phyloP scores from a whole-genome alignment of 176 grass and related monocot genomes.

The Rhynchospora tenuis region DNA sequence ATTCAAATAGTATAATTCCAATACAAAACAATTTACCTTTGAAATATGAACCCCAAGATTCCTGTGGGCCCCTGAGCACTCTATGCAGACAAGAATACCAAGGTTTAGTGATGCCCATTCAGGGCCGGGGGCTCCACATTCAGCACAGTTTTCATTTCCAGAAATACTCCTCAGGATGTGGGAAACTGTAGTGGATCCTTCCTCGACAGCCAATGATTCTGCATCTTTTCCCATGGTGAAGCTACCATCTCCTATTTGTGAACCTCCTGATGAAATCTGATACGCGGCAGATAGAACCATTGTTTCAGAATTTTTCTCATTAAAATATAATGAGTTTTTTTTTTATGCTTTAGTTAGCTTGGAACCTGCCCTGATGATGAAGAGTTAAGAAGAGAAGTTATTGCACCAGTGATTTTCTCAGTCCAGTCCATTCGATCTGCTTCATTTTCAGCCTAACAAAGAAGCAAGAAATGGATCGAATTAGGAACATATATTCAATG shows the following conservation, averaged over 20 bases:
- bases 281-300: background rate
- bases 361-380: conserved; percentile 77
- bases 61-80: conserved; percentile 93
- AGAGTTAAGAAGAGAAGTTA: conserved; percentile 81
- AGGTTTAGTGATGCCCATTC: conserved; percentile 98
- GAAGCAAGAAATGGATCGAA: conserved; percentile 13
- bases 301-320: background rate
- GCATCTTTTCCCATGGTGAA: conserved; percentile 11
- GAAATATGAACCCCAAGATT: conserved; percentile 99
- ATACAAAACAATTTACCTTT: conserved; percentile 55
- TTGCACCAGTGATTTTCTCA: conserved; percentile 98
- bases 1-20: background rate
- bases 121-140: conserved; percentile 80
- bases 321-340: background rate
- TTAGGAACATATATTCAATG: background rate
- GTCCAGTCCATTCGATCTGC: conserved; percentile 97
- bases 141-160: conserved; percentile 80
- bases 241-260: conserved; percentile 11
- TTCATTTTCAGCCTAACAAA: conserved; percentile 83
- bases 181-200: conserved; percentile 22
- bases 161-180: conserved; percentile 64
- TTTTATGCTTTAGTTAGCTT: background rate
- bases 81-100: conserved; percentile 92
- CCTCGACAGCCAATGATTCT: conserved; percentile 14
- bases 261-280: conserved; percentile 5